These are phyloP conservation scores for Candida parachauliodes DNA, from an alignment of 805 yeast genomes.

Conservation along the genomic window DNA sequence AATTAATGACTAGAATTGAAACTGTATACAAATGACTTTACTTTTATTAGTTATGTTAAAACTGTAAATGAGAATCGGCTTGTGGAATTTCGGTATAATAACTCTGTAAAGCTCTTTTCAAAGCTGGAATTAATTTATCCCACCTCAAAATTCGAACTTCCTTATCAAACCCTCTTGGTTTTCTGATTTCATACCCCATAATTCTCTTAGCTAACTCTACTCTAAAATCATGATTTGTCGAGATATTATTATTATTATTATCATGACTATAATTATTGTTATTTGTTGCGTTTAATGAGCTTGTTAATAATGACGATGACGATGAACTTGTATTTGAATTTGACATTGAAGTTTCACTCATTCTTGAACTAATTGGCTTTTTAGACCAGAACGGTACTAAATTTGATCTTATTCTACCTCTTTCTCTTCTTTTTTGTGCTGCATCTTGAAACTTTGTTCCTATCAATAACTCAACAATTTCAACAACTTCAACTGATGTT, in stretches of 20 bases:
- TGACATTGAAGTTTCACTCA: conserved; percentile 21
- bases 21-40: too few species aligned
- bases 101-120: conserved; percentile 61
- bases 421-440: conserved; percentile 53
- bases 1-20: too few species aligned
- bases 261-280: too few species aligned
- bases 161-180: conserved; percentile 67
- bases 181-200: conserved; percentile 58
- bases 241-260: too few species aligned
- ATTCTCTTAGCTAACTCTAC: conserved; percentile 60
- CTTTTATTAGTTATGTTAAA: too few species aligned
- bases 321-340: conserved; percentile 6
- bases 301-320: neutral
- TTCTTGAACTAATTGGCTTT: conserved; percentile 50
- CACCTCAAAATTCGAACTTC: conserved; percentile 61
- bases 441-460: conserved; percentile 46
- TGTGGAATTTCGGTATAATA: conserved; percentile 58
- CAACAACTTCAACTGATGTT: conserved; percentile 65
- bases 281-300: too few species aligned
- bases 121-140: conserved; percentile 57
- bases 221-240: conserved; percentile 35
- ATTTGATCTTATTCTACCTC: conserved; percentile 65
- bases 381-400: conserved; percentile 66
- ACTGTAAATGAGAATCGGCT: conserved; percentile 12
- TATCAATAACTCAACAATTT: conserved; percentile 58